phyloP scores from a whole-genome alignment of 1,284 basidiomycete species.

The Cutaneotrichosporon sp. region DNA sequence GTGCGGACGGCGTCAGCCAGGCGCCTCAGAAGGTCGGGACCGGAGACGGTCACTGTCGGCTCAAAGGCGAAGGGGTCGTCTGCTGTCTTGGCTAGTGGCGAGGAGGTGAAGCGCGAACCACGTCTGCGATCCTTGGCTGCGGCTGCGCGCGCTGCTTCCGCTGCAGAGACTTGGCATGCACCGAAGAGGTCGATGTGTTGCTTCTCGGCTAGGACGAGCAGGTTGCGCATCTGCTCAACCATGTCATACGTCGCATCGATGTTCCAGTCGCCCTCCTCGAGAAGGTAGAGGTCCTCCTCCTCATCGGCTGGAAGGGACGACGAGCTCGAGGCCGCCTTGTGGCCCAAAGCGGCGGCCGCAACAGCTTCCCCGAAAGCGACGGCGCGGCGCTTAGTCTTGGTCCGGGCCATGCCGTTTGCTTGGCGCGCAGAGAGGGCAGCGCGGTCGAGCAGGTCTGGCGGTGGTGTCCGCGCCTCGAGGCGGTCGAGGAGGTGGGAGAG shows the following conservation, averaged over 20 bases:
- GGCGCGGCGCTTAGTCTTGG: slow-evolving; percentile 27
- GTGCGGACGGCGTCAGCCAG: slow-evolving; percentile 25
- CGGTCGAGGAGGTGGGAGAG: slow-evolving; percentile 41
- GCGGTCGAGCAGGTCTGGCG: slow-evolving; percentile 41
- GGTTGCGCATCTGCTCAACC: slow-evolving; percentile 44
- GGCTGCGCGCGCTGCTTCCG: slow-evolving; percentile 10
- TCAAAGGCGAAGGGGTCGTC: background rate
- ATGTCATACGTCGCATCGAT: slow-evolving; percentile 38
- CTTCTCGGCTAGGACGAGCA: slow-evolving; percentile 38
- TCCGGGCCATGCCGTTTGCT: slow-evolving; percentile 4
- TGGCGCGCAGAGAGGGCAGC: slow-evolving; percentile 31
- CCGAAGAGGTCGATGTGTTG: slow-evolving; percentile 41
- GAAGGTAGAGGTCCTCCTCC: slow-evolving; percentile 26
- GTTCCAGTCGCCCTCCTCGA: slow-evolving; percentile 38
- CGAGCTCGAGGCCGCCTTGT: background rate
- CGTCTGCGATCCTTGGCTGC: slow-evolving; percentile 4
- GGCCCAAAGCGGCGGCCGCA: slow-evolving; percentile 18
- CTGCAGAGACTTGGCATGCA: slow-evolving; percentile 10
- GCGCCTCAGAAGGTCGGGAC: slow-evolving; percentile 26
- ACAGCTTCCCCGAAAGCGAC: slow-evolving; percentile 31
- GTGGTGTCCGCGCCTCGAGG: slow-evolving; percentile 33
- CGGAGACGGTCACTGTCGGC: slow-evolving; percentile 8
- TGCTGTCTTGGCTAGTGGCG: background rate
- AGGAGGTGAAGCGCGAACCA: background rate
- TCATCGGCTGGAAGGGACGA: slow-evolving; percentile 1